phyloP scores from a whole-genome alignment of 108 stramenopile species.

The Pseudonitzschia multistriata region DNA sequence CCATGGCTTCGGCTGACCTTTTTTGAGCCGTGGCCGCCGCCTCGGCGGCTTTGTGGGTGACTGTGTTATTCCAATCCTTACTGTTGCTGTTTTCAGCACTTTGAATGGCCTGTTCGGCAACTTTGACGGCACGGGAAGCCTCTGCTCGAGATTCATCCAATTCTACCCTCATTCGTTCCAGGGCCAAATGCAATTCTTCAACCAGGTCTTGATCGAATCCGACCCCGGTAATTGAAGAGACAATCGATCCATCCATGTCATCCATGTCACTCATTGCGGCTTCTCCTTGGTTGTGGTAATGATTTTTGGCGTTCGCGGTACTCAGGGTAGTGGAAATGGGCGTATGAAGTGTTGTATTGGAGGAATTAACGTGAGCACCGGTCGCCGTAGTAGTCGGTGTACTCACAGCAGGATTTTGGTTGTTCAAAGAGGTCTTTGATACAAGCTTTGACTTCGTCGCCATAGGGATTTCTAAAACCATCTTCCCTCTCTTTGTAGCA shows the following conservation, averaged over 20 bases:
- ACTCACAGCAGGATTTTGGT: background rate
- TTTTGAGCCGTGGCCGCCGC: slow-evolving; percentile 88
- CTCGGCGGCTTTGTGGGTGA: slow-evolving; percentile 89
- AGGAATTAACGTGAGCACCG: background rate
- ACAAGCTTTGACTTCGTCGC: background rate
- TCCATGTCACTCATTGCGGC: background rate
- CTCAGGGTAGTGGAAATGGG: background rate
- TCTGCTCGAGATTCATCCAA: slow-evolving; percentile 85
- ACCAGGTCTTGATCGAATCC: slow-evolving; percentile 88
- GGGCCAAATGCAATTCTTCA: slow-evolving; percentile 83
- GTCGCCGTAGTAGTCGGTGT: slow-evolving; percentile 7
- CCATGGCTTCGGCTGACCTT: slow-evolving; percentile 80
- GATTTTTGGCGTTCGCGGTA: background rate
- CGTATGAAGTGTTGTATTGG: background rate
- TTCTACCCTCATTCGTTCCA: slow-evolving; percentile 68
- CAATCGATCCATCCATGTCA: slow-evolving; percentile 53
- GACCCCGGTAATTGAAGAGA: slow-evolving; percentile 83
- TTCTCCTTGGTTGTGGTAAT: background rate
- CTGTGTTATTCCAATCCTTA: slow-evolving; percentile 84
- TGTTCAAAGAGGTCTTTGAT: background rate
- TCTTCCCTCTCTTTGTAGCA: background rate
- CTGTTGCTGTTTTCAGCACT: slow-evolving; percentile 79
- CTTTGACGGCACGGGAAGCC: slow-evolving; percentile 86
- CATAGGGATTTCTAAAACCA: background rate
- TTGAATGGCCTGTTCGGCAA: slow-evolving; percentile 91